Conservation (phyloP, 352 stramenopile species). For the Phytophthora lateralis region DNA sequence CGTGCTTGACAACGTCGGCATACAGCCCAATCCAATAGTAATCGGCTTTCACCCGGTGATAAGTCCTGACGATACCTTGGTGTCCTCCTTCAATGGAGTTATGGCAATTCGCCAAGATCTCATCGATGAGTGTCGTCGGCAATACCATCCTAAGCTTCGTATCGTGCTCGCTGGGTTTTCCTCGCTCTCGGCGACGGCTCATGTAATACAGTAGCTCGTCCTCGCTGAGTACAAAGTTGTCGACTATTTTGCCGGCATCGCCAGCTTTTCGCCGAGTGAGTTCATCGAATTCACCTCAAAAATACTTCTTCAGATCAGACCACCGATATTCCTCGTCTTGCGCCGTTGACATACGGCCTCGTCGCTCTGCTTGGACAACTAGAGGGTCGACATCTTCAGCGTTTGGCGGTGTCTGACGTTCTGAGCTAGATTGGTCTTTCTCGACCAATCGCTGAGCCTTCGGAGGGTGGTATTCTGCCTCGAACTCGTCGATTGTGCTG, state of each 20-base stretch:
- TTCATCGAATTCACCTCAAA: background rate
- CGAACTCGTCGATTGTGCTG: no score
- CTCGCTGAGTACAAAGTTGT: slow-evolving; percentile 5
- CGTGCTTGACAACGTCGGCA: slow-evolving; percentile 9
- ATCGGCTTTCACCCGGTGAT: slow-evolving; percentile 4
- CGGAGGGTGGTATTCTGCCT: background rate
- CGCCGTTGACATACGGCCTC: background rate
- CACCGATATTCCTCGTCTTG: slow-evolving; percentile 13
- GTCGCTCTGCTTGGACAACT: slow-evolving; percentile 3
- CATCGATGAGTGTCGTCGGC: slow-evolving; percentile 10
- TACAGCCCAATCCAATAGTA: slow-evolving; percentile 17
- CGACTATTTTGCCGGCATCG: background rate
- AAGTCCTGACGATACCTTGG: background rate
- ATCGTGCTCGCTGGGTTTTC: background rate
- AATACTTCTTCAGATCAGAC: background rate
- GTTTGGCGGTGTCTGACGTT: no score
- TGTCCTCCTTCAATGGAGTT: slow-evolving; percentile 8
- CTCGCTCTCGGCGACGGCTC: background rate
- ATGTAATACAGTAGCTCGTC: background rate
- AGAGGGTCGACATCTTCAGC: background rate
- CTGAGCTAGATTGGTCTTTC: no score
- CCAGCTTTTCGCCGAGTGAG: background rate
- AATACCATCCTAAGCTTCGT: slow-evolving; percentile 2
- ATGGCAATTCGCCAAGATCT: slow-evolving; percentile 5
- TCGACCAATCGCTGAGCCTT: background rate